phyloP scores from a whole-genome alignment of 768 basidiomycete species.

The Nidularia pulvinata region DNA sequence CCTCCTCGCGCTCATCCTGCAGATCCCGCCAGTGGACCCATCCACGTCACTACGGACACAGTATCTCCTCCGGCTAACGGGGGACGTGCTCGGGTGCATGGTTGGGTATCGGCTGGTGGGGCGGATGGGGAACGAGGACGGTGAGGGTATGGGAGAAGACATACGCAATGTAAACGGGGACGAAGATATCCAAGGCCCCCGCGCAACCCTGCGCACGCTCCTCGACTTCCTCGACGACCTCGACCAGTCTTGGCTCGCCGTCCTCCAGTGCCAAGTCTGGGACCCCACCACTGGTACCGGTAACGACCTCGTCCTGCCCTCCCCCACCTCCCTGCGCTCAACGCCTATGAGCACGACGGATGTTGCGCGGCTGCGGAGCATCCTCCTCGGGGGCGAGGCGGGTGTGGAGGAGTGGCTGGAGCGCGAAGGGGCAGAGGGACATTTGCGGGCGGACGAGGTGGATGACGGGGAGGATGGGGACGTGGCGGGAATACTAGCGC shows the following conservation, averaged over 20 bases:
- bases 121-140: background rate
- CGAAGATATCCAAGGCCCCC: slow-evolving; percentile 5
- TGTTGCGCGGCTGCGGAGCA: slow-evolving; percentile 63
- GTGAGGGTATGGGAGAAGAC: too few species aligned
- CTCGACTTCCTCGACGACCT: slow-evolving; percentile 73
- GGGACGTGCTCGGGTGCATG: slow-evolving; percentile 60
- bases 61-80: slow-evolving; percentile 71
- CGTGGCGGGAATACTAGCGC: slow-evolving; percentile 38
- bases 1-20: slow-evolving; percentile 63
- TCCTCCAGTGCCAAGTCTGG: slow-evolving; percentile 68
- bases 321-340: too few species aligned
- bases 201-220: slow-evolving; percentile 38
- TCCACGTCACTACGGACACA: slow-evolving; percentile 67
- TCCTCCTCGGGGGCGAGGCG: slow-evolving; percentile 60
- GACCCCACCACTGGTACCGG: slow-evolving; percentile 39
- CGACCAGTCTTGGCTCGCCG: slow-evolving; percentile 73
- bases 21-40: slow-evolving; percentile 74
- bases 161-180: too few species aligned
- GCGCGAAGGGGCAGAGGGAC: slow-evolving; percentile 8
- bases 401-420: slow-evolving; percentile 71
- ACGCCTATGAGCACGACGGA: slow-evolving; percentile 83
- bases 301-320: slow-evolving; percentile 36
- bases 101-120: slow-evolving; percentile 46
- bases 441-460: slow-evolving; percentile 9
- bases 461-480: slow-evolving; percentile 26